Base-by-base conservation (phyloP, 495 filamentous ascomycete genomes). In the Trichoderma gamsii region DNA sequence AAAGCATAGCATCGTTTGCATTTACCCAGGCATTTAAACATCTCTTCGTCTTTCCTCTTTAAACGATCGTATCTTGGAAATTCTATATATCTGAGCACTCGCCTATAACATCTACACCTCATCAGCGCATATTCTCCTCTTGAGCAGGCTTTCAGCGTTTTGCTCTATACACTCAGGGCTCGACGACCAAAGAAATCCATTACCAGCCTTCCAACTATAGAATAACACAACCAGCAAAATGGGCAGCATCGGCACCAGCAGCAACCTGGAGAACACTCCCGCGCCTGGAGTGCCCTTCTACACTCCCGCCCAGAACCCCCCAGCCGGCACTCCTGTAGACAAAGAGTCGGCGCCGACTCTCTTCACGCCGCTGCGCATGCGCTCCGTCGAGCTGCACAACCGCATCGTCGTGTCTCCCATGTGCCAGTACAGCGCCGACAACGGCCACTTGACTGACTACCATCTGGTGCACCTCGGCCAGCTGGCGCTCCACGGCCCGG, bases 391-490 rank as follows among this genome's bases (percentile, higher is more conserved):
- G 0, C 79, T 93, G 32, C 88, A 89, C 71, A 93, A 96, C 76
- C 87, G 92, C 66, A 85, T 91, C 69, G 82, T 82, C 25, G 77
- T 81, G 32, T 71, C 75, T 67, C 87, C 87, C 44, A 86, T 90
- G 81, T 92, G 90, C 81, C 88, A 83, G 72, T 92, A 92, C 75
- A 87, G 84, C 13, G 82, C 88, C 18, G 80, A 87, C 35, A 79
- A 88, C 64, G 90, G 90, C 23, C 86, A 88, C 72, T 76, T 88
- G 25, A 92, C 89, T 5, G 85, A 88, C 67, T 93, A 83, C 79
- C 90, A 92, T 74, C 77, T 92, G 41, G 79, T 80, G 12, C 88
- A 79, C 81, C 81, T 91, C 2, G 86, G 87, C 67, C 79, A 86
- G 68, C 84, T 88, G 66, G 83, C 86, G 43, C 77, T 86, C 68